Percentiles rank a stretch among this genome's conserved stretches.
Conservation (phyloP, 345 rosid genomes). For the Eutrema yunnanense region DNA sequence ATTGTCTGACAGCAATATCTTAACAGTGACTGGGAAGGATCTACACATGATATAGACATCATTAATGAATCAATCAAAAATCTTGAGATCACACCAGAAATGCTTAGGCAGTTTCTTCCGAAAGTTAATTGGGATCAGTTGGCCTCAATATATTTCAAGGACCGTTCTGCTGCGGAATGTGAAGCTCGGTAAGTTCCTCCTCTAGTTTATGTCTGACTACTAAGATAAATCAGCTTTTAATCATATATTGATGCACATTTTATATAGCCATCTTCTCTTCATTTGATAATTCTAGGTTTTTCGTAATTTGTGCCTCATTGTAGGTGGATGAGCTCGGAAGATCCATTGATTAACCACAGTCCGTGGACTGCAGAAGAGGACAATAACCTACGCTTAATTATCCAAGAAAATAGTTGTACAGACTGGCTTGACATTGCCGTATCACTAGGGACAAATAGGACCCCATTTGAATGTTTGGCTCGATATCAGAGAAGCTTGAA, state of each 20-base stretch:
- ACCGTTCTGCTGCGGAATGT: constrained; percentile 84
- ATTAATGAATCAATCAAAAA: constrained; percentile 49
- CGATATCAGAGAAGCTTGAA: constrained; percentile 86
- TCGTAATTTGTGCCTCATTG: neutral
- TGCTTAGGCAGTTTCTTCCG: constrained; percentile 68
- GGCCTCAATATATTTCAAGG: constrained; percentile 50
- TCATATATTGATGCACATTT: neutral
- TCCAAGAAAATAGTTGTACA: constrained; percentile 53
- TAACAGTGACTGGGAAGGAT: constrained; percentile 40
- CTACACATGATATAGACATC: constrained; percentile 47
- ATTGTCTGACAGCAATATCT: constrained; percentile 9
- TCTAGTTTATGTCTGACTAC: neutral
- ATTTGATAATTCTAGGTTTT: neutral
- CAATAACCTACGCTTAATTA: constrained; percentile 45
- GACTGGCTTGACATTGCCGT: constrained; percentile 72
- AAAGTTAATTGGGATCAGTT: constrained; percentile 75
- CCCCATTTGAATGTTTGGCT: constrained; percentile 82
- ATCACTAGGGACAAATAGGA: constrained; percentile 64
- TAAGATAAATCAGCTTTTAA: constrained; percentile 2
- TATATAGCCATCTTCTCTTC: neutral
- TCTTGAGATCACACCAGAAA: constrained; percentile 70
- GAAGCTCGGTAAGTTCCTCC: constrained; percentile 59
- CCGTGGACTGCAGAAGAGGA: constrained; percentile 72
- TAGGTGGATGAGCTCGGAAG: constrained; percentile 89
- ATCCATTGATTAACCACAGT: constrained; percentile 60